Evolutionary conservation across 352 stramenopile genomes (phyloP).

Genomic region (Discostella stelligera): DNA sequence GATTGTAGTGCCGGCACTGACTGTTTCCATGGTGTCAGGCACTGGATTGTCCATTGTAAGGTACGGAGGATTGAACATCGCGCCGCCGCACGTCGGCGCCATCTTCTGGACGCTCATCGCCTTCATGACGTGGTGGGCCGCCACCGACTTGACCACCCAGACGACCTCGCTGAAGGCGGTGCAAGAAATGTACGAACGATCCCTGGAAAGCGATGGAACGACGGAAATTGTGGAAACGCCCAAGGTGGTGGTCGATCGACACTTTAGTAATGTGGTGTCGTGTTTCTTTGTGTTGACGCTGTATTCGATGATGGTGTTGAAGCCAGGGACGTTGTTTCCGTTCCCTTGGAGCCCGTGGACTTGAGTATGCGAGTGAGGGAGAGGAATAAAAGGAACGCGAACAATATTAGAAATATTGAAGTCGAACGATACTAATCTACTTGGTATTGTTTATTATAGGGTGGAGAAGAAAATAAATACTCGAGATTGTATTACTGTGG

Average conservation of each 20-base stretch:
- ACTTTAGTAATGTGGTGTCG: slow-evolving; percentile 60
- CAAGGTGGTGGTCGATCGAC: slow-evolving; percentile 49
- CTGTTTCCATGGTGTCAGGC: slow-evolving; percentile 56
- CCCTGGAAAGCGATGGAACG: slow-evolving; percentile 16
- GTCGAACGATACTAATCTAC: no score
- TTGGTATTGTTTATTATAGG: no score
- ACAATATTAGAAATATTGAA: no score
- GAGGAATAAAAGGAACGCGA: no score
- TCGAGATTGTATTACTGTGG: no score
- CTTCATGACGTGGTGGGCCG: slow-evolving; percentile 58
- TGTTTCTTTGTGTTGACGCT: slow-evolving; percentile 64
- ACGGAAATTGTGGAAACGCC: slow-evolving; percentile 42
- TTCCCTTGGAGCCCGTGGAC: slow-evolving; percentile 46
- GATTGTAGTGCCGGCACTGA: slow-evolving; percentile 62
- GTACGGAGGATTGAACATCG: slow-evolving; percentile 59
- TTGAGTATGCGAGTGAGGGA: background rate
- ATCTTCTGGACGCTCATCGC: slow-evolving; percentile 59
- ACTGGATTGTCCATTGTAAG: slow-evolving; percentile 52
- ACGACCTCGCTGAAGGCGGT: slow-evolving; percentile 44
- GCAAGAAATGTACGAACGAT: slow-evolving; percentile 32
- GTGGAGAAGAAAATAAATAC: no score
- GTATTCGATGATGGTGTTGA: slow-evolving; percentile 68
- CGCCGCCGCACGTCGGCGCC: slow-evolving; percentile 50
- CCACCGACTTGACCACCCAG: slow-evolving; percentile 63
- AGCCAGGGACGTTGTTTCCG: slow-evolving; percentile 52